phyloP scores from a whole-genome alignment of 306 rosid genomes.

The Dalbergia oliveri region DNA sequence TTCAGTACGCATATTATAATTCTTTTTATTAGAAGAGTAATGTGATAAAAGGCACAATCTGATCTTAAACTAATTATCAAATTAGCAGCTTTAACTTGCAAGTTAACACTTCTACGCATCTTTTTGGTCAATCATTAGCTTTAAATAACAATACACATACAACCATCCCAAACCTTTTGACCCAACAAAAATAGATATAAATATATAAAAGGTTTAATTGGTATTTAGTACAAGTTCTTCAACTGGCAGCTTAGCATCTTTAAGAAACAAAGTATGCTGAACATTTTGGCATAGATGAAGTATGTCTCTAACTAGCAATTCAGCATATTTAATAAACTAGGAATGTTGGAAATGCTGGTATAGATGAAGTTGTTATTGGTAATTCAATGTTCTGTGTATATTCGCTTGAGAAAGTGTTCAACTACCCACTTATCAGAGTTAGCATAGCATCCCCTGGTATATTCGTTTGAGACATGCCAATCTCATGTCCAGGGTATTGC shows the following conservation, averaged over 20 bases:
- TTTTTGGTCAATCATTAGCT: slow-evolving; percentile 15
- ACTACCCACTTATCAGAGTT: neutral
- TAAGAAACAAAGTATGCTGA: neutral
- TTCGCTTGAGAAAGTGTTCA: neutral
- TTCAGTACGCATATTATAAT: slow-evolving; percentile 37
- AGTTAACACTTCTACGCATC: slow-evolving; percentile 24
- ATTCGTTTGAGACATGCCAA: slow-evolving; percentile 42
- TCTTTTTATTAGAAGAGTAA: slow-evolving; percentile 3
- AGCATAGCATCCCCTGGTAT: slow-evolving; percentile 40
- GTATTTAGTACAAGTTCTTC: slow-evolving; percentile 19
- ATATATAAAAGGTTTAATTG: slow-evolving; percentile 2
- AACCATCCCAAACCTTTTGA: slow-evolving; percentile 6
- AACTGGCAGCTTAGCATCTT: slow-evolving; percentile 1
- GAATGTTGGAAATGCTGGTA: slow-evolving; percentile 17
- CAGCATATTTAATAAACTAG: neutral
- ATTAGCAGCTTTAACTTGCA: slow-evolving; percentile 43
- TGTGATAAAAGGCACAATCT: slow-evolving; percentile 11
- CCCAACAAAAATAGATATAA: neutral
- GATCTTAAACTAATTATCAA: slow-evolving; percentile 29
- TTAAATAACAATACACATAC: slow-evolving; percentile 11
- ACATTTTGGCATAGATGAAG: slow-evolving; percentile 27
- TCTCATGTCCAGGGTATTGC: slow-evolving; percentile 40
- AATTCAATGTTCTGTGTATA: slow-evolving; percentile 3
- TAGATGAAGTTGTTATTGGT: slow-evolving; percentile 15
- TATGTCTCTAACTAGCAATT: slow-evolving; percentile 15